Base-by-base conservation (phyloP, 805 yeast genomes). In the Maudiozyma bulderi region DNA sequence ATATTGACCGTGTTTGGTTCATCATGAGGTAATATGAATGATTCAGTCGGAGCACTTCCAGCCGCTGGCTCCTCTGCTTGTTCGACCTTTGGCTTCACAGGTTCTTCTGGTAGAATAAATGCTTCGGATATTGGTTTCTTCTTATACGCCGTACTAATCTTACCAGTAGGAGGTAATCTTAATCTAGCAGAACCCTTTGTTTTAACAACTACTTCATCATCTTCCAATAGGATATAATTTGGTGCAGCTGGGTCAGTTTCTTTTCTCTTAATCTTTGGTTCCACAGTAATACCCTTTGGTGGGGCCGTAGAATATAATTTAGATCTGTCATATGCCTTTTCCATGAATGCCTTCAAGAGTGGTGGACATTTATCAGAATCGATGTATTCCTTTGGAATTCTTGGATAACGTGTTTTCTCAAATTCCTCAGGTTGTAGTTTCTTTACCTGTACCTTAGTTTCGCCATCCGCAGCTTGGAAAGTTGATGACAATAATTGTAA, bases 81-180 rank as follows among this genome's bases (percentile, higher is more conserved):
- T 3, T 44, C 40, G 1, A 14, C 32, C 39, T 52, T 48, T 38
- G 40, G 52, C 35, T 35, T 40, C 8, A 34, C 54, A 11, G 52
- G 58, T 6, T 48, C 58, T 43, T 73, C 76, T 13, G 71, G 69
- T 10, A 84, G 61, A 55, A 83, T 75, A 58, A 76, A 84, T 0
- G 84, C 73, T 41, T 65, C 72, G 0, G 77, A 70, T 5, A 80
- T 66, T 10, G 75, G 60, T 57, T 78, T 83, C 67, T 82, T 87
- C 69, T 82, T 87, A 67, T 87, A 88, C 6, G 78, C 67, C 0
- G 78, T 75, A 5, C 84, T 67, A 37, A 90, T 85, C 65, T 84
- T 88, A 37, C 96, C 96, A 32, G 87, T 85, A 6, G 96, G 96
- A 10, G 97, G 96, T 46, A 93, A 70, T 58, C 89, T 82, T 1